A percentile compares a stretch with the other conserved stretches of the same genome.
phyloP scores from a whole-genome alignment of 2,329 filamentous ascomycete genomes.

The Colletotrichum sp. region DNA sequence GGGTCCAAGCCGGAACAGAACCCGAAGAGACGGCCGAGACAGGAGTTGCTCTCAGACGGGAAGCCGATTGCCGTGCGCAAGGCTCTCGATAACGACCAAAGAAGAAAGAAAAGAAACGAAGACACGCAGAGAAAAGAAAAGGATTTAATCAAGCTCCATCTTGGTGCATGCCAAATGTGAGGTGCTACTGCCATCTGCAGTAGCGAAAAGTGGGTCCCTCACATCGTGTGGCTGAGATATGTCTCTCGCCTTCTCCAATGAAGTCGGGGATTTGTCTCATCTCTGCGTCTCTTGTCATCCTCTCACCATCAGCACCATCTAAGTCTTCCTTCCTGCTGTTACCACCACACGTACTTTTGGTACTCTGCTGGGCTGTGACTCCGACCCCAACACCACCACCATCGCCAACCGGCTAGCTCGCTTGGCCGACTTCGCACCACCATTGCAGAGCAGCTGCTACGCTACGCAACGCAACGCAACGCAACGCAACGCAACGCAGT shows the following conservation, averaged over 20 bases:
- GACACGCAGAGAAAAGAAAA: neutral
- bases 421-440: neutral
- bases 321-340: neutral
- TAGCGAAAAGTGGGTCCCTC: neutral
- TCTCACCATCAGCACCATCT: neutral
- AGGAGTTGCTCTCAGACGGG: neutral
- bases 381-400: neutral
- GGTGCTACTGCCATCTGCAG: neutral
- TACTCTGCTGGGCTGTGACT: neutral
- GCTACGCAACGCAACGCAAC: neutral
- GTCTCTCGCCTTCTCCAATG: conserved; percentile 2
- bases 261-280: neutral
- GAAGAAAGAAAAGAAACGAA: neutral
- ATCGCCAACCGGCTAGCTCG: neutral
- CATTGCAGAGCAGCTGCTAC: neutral
- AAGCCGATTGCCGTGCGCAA: neutral
- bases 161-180: neutral
- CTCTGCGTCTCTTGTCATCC: neutral
- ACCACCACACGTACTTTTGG: too few relatives aligned
- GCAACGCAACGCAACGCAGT: neutral
- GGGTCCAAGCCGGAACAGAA: neutral
- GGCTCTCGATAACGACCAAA: neutral
- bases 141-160: neutral
- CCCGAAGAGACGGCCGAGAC: neutral
- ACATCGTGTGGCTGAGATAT: neutral